Evolutionary conservation across 2,329 filamentous ascomycete genomes (phyloP), one percentile per base, ranked within the genome.

Genomic region (Ambrosiella beaveri): DNA sequence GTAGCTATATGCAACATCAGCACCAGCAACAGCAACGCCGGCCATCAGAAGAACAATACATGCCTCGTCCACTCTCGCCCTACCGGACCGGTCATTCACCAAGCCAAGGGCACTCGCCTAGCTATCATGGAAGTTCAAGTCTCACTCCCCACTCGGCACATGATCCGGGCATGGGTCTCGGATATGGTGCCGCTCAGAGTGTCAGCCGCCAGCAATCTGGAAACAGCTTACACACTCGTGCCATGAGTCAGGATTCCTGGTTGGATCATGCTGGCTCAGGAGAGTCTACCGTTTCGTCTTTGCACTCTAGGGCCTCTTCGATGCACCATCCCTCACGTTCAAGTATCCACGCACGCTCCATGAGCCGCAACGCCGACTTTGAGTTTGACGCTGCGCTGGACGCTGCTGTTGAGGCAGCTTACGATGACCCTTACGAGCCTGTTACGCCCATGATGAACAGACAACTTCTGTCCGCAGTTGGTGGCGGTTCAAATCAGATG

Each of bases 381-480:
- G 90, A 95, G 66, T 95, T 97, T 63, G 90, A 96, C 69, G 89
- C 88, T 7, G 93, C 93, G 3, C 75, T 97, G 49, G 91, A 97
- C 71, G 91, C 90, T 27, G 93, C 93, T 12, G 90, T 97, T 7
- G 93, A 97, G 69, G 91, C 91, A 55, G 93, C 91, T 4, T 98
- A 97, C 68, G 86, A 95, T 67, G 89, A 96, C 62, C 87, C 87
- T 0, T 86, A 88, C 62, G 89, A 95, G 66, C 86, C 86, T 3
- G 81, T 79, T 68, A 75, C 76, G 15, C 69, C 75, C 6, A 71
- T 60, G 11, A 51, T 51, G 15, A 44, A 52, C 73, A 27, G 70
- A 74, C n/a, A 63, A 59, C 66, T 70, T 51, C 66, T 68, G 27
- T 65, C 71, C 40, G 68, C 73, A 52, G 69, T 70, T 44, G 45